phyloP scores from a whole-genome alignment of 495 filamentous ascomycete genomes.

The Umbilicaria muhlenbergii region DNA sequence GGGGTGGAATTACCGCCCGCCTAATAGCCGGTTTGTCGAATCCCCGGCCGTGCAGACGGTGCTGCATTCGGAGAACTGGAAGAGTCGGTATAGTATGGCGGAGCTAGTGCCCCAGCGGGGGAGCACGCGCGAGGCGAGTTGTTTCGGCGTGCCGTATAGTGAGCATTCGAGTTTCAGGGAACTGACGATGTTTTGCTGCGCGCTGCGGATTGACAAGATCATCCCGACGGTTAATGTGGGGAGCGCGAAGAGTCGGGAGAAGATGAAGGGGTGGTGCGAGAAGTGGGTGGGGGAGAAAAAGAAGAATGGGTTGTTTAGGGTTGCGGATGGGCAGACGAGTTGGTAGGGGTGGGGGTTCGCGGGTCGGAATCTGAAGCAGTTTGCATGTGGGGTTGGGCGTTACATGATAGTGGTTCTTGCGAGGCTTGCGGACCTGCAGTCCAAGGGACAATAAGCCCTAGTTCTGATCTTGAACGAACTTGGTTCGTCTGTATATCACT shows the following conservation, averaged over 20 bases:
- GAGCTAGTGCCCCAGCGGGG: constrained; percentile 70
- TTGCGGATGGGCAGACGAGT: constrained; percentile 20
- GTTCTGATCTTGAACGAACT: too few species aligned
- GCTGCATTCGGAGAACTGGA: constrained; percentile 60
- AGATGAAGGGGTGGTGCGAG: constrained; percentile 88
- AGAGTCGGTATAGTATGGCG: constrained; percentile 41
- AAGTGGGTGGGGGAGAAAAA: constrained; percentile 73
- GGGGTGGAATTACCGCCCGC: constrained; percentile 81
- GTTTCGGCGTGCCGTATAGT: constrained; percentile 85
- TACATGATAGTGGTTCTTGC: too few species aligned
- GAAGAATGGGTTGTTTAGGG: constrained; percentile 56
- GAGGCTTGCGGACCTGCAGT: too few species aligned
- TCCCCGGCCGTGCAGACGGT: constrained; percentile 51
- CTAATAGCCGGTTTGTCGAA: constrained; percentile 43
- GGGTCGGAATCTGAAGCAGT: too few species aligned
- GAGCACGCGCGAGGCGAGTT: constrained; percentile 55
- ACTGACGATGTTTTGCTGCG: constrained; percentile 83
- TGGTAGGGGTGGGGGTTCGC: neutral
- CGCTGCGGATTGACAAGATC: constrained; percentile 69
- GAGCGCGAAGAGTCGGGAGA: constrained; percentile 46
- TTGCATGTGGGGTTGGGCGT: too few species aligned
- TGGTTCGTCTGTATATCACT: too few species aligned
- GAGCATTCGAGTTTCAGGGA: constrained; percentile 93
- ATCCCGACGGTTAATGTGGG: constrained; percentile 94
- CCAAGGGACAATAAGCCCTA: too few species aligned